phyloP scores from a whole-genome alignment of 108 stramenopile species.

The Nannochloropsis oceanica region DNA sequence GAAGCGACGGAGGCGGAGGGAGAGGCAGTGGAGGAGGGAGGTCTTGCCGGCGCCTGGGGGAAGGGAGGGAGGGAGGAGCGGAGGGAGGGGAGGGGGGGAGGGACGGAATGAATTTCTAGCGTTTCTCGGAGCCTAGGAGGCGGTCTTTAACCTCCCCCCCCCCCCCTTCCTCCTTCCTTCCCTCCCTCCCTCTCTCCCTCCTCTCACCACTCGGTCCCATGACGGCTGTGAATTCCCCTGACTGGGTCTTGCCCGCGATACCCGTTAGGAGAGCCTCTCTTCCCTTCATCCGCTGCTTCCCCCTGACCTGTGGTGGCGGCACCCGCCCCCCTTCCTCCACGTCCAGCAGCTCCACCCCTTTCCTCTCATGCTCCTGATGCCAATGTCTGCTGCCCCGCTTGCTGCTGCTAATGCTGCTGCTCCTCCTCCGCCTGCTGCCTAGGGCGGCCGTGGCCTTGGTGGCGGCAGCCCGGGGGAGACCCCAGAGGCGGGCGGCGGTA shows the following conservation, averaged over 20 bases:
- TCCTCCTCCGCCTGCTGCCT: too few species aligned
- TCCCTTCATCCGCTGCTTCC: not conserved
- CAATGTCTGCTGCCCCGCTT: too few species aligned
- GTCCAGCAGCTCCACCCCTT: too few species aligned
- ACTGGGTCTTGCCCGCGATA: not conserved
- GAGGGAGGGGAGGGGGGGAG: not conserved
- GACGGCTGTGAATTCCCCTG: not conserved
- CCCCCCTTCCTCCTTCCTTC: not conserved
- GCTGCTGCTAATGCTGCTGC: too few species aligned
- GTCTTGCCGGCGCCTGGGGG: not conserved
- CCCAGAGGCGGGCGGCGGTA: not conserved
- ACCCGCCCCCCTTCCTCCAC: too few species aligned
- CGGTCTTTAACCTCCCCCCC: not conserved
- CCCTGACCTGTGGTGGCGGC: too few species aligned
- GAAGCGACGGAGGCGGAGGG: not conserved
- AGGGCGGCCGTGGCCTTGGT: too few species aligned
- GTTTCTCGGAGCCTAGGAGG: too few species aligned
- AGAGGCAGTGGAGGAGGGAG: not conserved
- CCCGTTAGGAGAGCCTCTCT: not conserved
- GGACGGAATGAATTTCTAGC: not conserved
- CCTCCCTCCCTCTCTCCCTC: not conserved
- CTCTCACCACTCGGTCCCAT: not conserved
- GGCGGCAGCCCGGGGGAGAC: too few species aligned
- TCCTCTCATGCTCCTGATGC: too few species aligned
- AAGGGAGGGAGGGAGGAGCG: not conserved